phyloP scores from a whole-genome alignment of 2,329 filamentous ascomycete species.

The Phaeophleospora eucalypticola region DNA sequence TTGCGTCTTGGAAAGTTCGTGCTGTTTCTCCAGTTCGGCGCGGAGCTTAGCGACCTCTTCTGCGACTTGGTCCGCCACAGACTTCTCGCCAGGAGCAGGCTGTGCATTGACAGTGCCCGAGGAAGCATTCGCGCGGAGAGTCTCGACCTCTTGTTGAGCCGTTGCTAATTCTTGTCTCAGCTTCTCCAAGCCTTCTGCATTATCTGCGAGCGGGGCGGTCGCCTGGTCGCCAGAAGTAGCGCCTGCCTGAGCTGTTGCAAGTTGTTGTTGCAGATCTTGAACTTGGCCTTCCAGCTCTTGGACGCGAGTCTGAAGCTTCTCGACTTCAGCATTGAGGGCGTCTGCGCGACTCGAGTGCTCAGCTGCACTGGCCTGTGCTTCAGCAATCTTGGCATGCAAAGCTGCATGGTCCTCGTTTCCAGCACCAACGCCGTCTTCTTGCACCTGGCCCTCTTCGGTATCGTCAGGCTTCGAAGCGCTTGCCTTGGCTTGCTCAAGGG shows the following conservation, averaged over 20 bases:
- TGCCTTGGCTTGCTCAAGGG: slow-evolving; percentile 60
- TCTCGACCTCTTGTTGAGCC: slow-evolving; percentile 45
- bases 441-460: slow-evolving; percentile 47
- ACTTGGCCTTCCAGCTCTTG: slow-evolving; percentile 62
- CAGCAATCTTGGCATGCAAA: slow-evolving; percentile 35
- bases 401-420: slow-evolving; percentile 32
- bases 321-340: slow-evolving; percentile 36
- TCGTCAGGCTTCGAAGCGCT: slow-evolving; percentile 30
- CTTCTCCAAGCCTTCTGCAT: slow-evolving; percentile 32
- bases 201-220: slow-evolving; percentile 6
- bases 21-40: slow-evolving; percentile 36
- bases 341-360: slow-evolving; percentile 37
- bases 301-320: slow-evolving; percentile 58
- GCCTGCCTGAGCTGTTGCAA: slow-evolving; percentile 30
- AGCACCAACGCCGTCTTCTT: slow-evolving; percentile 31
- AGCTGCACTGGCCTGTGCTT: slow-evolving; percentile 39
- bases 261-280: slow-evolving; percentile 35
- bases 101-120: slow-evolving; percentile 18
- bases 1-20: slow-evolving; percentile 38
- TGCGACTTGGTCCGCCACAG: slow-evolving; percentile 48
- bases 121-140: slow-evolving; percentile 37
- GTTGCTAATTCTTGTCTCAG: slow-evolving; percentile 40
- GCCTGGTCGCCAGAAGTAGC: neutral
- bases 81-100: slow-evolving; percentile 24
- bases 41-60: slow-evolving; percentile 40